A percentile compares a stretch with the other conserved stretches of the same genome.
phyloP scores from a whole-genome alignment of 306 rosid species.

The Senna siamea region DNA sequence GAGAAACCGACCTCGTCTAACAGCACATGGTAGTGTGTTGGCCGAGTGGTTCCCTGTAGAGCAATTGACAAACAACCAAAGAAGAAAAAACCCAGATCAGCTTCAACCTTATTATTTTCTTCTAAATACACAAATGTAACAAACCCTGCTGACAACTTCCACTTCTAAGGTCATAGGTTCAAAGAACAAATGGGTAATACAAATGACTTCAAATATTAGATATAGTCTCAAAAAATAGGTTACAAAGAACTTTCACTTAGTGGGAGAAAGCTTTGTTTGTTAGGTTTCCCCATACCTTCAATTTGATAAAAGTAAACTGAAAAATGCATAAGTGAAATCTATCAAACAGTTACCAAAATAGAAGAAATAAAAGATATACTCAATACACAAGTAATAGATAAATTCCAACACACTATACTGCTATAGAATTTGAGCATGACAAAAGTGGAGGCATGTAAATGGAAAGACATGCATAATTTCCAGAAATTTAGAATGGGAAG shows the following conservation, averaged over 20 bases:
- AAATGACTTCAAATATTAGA: no score
- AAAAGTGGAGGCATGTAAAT: neutral
- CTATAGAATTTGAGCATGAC: neutral
- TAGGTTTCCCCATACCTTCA: no score
- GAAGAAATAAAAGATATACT: neutral
- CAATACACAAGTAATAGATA: neutral
- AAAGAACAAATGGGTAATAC: no score
- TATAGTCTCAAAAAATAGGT: no score
- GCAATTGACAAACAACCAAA: constrained; percentile 1
- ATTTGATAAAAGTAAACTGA: no score
- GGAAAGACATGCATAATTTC: neutral
- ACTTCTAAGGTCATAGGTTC: no score
- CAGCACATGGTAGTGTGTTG: constrained; percentile 92
- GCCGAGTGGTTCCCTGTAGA: constrained; percentile 89
- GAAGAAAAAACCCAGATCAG: neutral
- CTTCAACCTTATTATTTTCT: no score
- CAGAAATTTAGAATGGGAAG: neutral
- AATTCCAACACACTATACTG: neutral
- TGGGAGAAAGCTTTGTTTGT: no score
- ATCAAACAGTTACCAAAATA: neutral
- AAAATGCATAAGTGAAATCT: neutral
- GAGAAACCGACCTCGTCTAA: constrained; percentile 78
- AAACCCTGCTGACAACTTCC: no score
- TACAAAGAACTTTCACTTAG: no score
- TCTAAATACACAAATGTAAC: no score